Evolutionary conservation across 83 land plant genomes (phyloP).

Genomic region (Thuja plicata): DNA sequence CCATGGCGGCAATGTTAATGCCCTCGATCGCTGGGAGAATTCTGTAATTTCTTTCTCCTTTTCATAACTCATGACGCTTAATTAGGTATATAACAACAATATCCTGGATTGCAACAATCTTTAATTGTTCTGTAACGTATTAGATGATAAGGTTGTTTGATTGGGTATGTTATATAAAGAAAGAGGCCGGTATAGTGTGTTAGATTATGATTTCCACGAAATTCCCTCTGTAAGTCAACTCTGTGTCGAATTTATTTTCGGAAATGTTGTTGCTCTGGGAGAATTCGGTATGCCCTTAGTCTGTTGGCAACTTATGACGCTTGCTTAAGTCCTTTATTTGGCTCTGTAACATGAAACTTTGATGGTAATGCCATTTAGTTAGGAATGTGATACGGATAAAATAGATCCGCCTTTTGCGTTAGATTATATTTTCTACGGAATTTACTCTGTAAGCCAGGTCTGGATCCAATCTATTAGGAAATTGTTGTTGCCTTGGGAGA

Average conservation of each 20-base stretch:
- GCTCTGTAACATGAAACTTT: neutral
- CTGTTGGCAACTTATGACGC: no score
- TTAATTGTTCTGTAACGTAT: neutral
- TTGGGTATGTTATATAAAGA: no score
- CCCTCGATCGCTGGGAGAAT: constrained; percentile 74
- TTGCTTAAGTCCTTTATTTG: no score
- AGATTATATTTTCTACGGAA: neutral
- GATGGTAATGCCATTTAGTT: neutral
- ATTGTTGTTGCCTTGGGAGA: neutral
- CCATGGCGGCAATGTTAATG: constrained; percentile 63
- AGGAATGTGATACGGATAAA: neutral
- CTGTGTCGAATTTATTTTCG: no score
- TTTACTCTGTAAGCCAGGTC: neutral
- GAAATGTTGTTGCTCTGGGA: no score
- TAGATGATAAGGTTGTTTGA: no score
- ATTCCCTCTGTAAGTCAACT: no score
- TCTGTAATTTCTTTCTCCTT: constrained; percentile 31
- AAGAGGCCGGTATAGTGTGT: no score
- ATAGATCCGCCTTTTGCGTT: neutral
- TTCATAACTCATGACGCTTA: neutral
- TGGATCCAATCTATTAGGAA: neutral
- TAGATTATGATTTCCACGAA: neutral
- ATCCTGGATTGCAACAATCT: no score
- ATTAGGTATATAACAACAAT: neutral
- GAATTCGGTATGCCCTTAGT: no score